Conservation (phyloP, 1,284 basidiomycete genomes). For the Pterulicium gracile region DNA sequence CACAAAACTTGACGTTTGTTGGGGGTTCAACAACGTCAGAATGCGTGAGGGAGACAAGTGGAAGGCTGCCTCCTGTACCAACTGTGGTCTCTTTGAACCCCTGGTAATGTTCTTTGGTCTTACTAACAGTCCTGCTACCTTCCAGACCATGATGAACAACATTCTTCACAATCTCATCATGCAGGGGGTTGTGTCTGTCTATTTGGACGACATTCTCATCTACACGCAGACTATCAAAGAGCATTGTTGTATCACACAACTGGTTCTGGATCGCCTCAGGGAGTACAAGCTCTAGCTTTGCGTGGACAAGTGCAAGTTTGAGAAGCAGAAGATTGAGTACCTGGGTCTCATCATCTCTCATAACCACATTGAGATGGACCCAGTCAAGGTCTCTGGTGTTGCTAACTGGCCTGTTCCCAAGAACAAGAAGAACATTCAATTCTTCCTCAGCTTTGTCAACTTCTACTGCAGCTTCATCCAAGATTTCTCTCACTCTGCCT, state of each 20-base stretch:
- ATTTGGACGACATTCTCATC: slow-evolving; percentile 5
- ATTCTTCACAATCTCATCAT: slow-evolving; percentile 6
- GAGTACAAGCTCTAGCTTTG: background rate
- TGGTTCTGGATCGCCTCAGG: background rate
- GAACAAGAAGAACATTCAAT: slow-evolving; percentile 8
- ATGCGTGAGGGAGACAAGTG: slow-evolving; percentile 17
- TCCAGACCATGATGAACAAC: slow-evolving; percentile 9
- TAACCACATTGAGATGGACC: background rate
- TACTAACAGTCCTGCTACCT: slow-evolving; percentile 8
- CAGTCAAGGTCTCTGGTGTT: slow-evolving; percentile 6
- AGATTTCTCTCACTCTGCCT: background rate
- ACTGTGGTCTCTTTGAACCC: background rate
- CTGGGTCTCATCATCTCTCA: background rate
- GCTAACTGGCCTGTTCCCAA: slow-evolving; percentile 7
- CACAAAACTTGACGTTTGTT: slow-evolving; percentile 19
- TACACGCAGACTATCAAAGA: background rate
- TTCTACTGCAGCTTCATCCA: slow-evolving; percentile 9
- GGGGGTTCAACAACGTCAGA: slow-evolving; percentile 17
- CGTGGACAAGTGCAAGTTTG: too few species aligned
- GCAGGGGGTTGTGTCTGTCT: slow-evolving; percentile 6
- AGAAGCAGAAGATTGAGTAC: too few species aligned
- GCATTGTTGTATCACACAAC: background rate
- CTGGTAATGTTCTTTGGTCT: background rate
- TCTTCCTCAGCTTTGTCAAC: slow-evolving; percentile 9
- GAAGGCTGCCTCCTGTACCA: slow-evolving; percentile 9